Base-by-base conservation (phyloP, 208 protist genomes). In the Trypanosoma caninum region DNA sequence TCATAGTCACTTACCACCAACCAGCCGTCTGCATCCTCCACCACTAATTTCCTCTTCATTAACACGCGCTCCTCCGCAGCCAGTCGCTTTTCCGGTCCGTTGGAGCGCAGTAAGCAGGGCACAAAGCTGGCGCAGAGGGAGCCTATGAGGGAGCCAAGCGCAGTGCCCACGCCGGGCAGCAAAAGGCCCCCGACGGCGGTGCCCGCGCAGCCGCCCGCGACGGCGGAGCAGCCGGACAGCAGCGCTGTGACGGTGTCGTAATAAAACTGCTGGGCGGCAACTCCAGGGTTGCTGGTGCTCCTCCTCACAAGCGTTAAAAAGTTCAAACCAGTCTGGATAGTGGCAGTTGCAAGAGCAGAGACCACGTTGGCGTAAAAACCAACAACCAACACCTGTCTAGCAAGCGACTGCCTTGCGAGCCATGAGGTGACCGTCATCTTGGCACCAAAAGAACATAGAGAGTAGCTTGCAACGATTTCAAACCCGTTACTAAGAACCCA, bases 101-200 rank as follows among this genome's bases (percentile, higher is more conserved):
- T 62, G 25, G 65, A 51, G 10, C 63, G 55, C 14, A 81, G 56
- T 14, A 74, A 33, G 34, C 72, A 74, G 0, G 75, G 80, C 18
- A 82, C 11, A 56, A 79, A 82, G 27, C 73, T 72, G 11, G 66
- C 73, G 14, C 57, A 60, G 13, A 59, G 25, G 11, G 57, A 60
- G 20, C 70, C 70, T 37, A 67, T 23, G 40, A 71, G 14, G 11
- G 55, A 82, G 9, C 85, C 85, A 0, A 92, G 40, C 31, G 65
- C 79, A 9, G 85, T 89, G 33, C 85, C 85, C 13, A 87, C 27
- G n/a, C 84, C 84, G 9, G 84, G 84, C 28, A 86, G 8, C n/a
- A 79, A 18, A 35, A 81, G 47, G 14, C 75, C 69, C 16, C 84
- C 84, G 42, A 85, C 22, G 11, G 74, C 70, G 2, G 77, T 77